Conservation (phyloP, 805 yeast species). For the Blastobotrys attinorum region DNA sequence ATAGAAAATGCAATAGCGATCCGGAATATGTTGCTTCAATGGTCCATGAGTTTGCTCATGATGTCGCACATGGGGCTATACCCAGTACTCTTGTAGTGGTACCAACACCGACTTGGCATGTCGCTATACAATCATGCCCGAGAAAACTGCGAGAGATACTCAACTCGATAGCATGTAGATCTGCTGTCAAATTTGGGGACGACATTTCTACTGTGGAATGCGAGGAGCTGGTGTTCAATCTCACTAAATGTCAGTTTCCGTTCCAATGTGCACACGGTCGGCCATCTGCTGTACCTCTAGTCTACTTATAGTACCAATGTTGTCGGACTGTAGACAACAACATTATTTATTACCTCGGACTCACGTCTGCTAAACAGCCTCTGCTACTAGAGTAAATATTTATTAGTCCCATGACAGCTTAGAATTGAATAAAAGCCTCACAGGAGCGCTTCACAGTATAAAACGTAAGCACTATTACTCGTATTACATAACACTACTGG, state of each 20-base stretch:
- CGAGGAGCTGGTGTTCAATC: slow-evolving; percentile 32
- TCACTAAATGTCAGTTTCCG: slow-evolving; percentile 49
- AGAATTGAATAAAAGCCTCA: too few species aligned
- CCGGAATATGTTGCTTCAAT: neutral
- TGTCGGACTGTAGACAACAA: too few species aligned
- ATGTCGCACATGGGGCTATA: neutral
- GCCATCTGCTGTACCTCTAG: slow-evolving; percentile 55
- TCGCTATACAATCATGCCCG: neutral
- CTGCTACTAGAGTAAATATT: too few species aligned
- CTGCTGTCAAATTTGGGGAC: slow-evolving; percentile 68
- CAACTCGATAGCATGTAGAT: slow-evolving; percentile 56
- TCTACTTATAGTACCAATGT: neutral
- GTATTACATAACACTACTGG: too few species aligned
- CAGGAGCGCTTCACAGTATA: too few species aligned
- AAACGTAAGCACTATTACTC: too few species aligned
- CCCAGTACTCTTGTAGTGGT: neutral
- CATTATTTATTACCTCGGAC: too few species aligned
- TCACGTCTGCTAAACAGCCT: too few species aligned
- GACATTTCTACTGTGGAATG: slow-evolving; percentile 38
- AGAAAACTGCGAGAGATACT: slow-evolving; percentile 38
- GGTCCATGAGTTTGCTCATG: neutral
- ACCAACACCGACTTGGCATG: neutral
- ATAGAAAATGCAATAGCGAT: slow-evolving; percentile 2
- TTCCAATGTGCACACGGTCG: slow-evolving; percentile 85
- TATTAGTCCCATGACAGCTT: too few species aligned